A percentile compares a stretch with the other conserved stretches of the same genome.
phyloP scores from a whole-genome alignment of 2,329 filamentous ascomycete genomes.

The Mollisia scopiformis region DNA sequence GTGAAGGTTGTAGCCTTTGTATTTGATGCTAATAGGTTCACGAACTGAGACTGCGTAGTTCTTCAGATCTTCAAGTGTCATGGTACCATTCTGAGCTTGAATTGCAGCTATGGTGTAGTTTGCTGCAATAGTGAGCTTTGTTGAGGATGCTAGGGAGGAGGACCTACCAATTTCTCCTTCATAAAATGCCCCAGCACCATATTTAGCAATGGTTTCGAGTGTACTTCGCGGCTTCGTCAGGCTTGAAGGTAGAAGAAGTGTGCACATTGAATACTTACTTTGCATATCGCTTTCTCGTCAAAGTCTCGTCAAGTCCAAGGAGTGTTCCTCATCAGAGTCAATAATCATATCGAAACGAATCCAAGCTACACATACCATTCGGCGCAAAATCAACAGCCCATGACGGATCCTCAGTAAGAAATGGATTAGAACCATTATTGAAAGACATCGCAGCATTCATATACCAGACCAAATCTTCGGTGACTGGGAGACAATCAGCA shows the following conservation, averaged over 20 bases:
- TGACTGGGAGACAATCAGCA: slow-evolving; percentile 50
- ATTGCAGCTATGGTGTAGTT: slow-evolving; percentile 62
- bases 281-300: slow-evolving; percentile 68
- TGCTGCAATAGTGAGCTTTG: slow-evolving; percentile 40
- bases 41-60: slow-evolving; percentile 69
- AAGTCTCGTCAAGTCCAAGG: slow-evolving; percentile 61
- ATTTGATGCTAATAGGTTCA: slow-evolving; percentile 63
- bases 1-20: slow-evolving; percentile 72
- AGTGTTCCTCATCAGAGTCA: slow-evolving; percentile 47
- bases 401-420: slow-evolving; percentile 61
- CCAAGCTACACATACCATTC: slow-evolving; percentile 46
- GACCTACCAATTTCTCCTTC: slow-evolving; percentile 52
- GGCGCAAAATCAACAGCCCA: slow-evolving; percentile 75
- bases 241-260: too few species aligned
- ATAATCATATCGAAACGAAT: background rate
- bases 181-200: slow-evolving; percentile 66
- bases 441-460: slow-evolving; percentile 56
- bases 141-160: background rate
- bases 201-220: slow-evolving; percentile 61
- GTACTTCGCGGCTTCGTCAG: slow-evolving; percentile 42
- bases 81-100: slow-evolving; percentile 62
- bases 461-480: slow-evolving; percentile 73
- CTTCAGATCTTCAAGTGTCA: slow-evolving; percentile 66
- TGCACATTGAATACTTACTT: slow-evolving; percentile 38
- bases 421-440: slow-evolving; percentile 48